Evolutionary conservation across 305 asterid species (phyloP), one percentile per base, ranked within the genome.

Genomic region (Striga hermonthica): DNA sequence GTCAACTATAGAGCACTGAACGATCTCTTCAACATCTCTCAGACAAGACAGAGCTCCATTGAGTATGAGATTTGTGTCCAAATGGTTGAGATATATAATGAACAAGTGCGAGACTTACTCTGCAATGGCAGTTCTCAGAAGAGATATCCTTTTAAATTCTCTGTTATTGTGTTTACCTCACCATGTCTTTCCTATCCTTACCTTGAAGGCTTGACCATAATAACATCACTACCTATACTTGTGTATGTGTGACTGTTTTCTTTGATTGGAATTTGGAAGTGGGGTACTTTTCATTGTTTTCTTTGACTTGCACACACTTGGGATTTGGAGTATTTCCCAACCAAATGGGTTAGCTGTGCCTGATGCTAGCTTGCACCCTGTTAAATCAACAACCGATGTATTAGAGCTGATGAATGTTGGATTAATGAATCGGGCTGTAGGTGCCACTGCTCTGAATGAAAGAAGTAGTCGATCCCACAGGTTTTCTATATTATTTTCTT

Each of bases 401-500:
- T 67, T 93, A 53, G 95, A 88, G 66, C 80, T 93, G 75, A 93
- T 93, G 98, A 80, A 74, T 37, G 75, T 83, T 69, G 97, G 97
- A 66, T 78, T 89, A 70, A 86, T 68, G 86, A 93, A 90, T 72
- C 83, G 98, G 75, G 91, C 95, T 44, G 90, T 86, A 44, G 95
- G 97, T 48, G 96, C 98, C 64, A 92, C 98, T 67, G 97, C 98
- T 43, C 83, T 87, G 70, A 92, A 92, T 72, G 95, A 88, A 82
- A 81, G 98, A 81, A 93, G 98, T 80, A 93, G 98, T 66, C 85
- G 98, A 62, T 93, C 98, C 45, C 98, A 93, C 79, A 93, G 98
- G 98, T 84, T 70, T 53, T 49, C 37, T 28, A 4, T 38, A 45
- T 43, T 31, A 54, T 45, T 45, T 44, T 9, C 37, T 58, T 22